phyloP scores from a whole-genome alignment of 2,329 filamentous ascomycete species.

The Penicillium sp. region DNA sequence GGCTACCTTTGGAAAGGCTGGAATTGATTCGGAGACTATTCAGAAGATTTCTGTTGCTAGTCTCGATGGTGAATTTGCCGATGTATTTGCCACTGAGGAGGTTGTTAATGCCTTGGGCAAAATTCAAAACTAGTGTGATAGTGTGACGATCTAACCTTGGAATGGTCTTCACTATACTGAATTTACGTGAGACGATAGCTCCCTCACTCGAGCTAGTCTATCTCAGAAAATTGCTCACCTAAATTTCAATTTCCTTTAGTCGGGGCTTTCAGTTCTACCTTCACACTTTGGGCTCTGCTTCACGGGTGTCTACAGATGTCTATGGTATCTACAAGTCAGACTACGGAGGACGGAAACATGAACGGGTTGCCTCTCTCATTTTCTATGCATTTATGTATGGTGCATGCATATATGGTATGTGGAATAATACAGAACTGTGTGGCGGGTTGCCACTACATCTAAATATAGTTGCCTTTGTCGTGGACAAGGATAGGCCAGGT shows the following conservation, averaged over 20 bases:
- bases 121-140: constrained; percentile 1
- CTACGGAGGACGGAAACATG: background rate
- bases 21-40: constrained; percentile 46
- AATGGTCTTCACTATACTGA: background rate
- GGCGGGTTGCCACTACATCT: constrained; percentile 4
- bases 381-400: background rate
- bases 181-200: background rate
- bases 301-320: background rate
- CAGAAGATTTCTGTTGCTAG: constrained; percentile 47
- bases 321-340: background rate
- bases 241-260: background rate
- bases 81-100: constrained; percentile 38
- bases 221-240: background rate
- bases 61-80: constrained; percentile 47
- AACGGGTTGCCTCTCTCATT: background rate
- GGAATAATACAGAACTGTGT: background rate
- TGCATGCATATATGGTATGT: background rate
- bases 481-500: background rate
- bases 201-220: background rate
- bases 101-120: constrained; percentile 31
- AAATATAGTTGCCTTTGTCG: background rate
- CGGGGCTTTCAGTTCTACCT: background rate
- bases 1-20: constrained; percentile 45
- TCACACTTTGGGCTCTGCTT: background rate
- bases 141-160: background rate